Base-by-base conservation (phyloP, 2,329 filamentous ascomycete species). In the Aphanoascus verrucosus region DNA sequence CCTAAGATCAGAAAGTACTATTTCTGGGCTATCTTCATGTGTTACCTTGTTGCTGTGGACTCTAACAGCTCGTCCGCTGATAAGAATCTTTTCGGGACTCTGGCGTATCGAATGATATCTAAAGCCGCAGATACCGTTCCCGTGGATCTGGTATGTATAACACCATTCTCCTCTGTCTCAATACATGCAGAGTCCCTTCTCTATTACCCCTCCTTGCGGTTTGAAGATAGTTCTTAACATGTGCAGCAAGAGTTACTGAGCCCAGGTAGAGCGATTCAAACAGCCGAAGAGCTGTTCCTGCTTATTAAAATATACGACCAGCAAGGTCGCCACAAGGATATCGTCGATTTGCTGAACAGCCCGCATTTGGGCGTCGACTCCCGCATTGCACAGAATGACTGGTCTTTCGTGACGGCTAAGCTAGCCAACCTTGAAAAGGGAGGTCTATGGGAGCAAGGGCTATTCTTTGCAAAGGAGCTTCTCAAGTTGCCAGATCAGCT, bases 11-110 rank as follows among this genome's bases (percentile, higher is more conserved):
- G 73, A 44, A 68, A 73, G 46, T 76, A 74, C 58, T 71, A 74
- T 55, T 73, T 75, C 57, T 75, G 73, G 71, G 72, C 72, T 23
- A 74, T 75, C 28, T 68, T 76, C 54, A 65, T 73, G 58, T 72
- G 69, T 55, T 66, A 73, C 54, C 61, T 75, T 43, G 64, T 74
- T 41, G 62, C 70, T 14, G 57, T 63, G 23, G 67, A 72, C 53
- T 44, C 61, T 8, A 54, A 59, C 15, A 68, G 65, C 52, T 69
- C 69, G 5, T 71, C 73, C 11, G 62, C 64, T 31, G 72, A 75
- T 19, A 65, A 68, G 48, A 72, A 70, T 53, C 63, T 76, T 7
- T 75, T 74, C 58, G 72, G 72, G n/a, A 73, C 70, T n/a, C 62
- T 77, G 51, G 74, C 73, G 31, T 76, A 74, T 58, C 71, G 73